Conservation (phyloP, 2,329 filamentous ascomycete species). For the Hypocrella siamensis region DNA sequence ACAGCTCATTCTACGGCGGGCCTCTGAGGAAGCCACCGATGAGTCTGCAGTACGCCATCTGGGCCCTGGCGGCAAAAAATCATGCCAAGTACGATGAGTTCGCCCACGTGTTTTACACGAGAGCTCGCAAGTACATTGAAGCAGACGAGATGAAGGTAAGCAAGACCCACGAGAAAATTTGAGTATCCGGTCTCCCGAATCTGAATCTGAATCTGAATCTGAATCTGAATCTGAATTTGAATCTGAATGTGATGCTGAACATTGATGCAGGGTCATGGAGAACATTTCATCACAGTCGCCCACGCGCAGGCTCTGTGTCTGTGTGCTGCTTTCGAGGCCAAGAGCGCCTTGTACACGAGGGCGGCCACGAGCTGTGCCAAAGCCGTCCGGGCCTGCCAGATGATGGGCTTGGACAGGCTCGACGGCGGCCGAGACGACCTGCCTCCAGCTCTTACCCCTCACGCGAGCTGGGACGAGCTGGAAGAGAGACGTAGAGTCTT, state of each 20-base stretch:
- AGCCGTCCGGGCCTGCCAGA: constrained; percentile 54
- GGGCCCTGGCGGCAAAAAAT: constrained; percentile 60
- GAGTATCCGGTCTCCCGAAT: too few relatives aligned
- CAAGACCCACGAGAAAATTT: too few relatives aligned
- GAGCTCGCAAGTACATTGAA: constrained; percentile 70
- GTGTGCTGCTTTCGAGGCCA: constrained; percentile 66
- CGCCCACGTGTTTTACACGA: constrained; percentile 65
- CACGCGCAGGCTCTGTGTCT: constrained; percentile 72
- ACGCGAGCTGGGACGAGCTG: constrained; percentile 64
- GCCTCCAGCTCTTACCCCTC: constrained; percentile 57
- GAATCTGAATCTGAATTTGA: not conserved
- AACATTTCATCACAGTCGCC: constrained; percentile 61
- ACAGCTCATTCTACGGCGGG: constrained; percentile 55
- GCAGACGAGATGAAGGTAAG: constrained; percentile 63
- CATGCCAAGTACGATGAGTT: constrained; percentile 57
- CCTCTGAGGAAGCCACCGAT: constrained; percentile 67
- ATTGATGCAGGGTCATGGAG: constrained; percentile 46
- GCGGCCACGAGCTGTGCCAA: constrained; percentile 71
- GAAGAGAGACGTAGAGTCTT: constrained; percentile 69
- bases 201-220: not conserved
- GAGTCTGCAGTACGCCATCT: constrained; percentile 73
- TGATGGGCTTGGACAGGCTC: constrained; percentile 71
- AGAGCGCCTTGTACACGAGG: constrained; percentile 68
- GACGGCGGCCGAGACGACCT: constrained; percentile 51
- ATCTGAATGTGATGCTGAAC: not conserved